A percentile compares a stretch with the other conserved stretches of the same genome.
Conservation (phyloP, 768 basidiomycete species). For the Cyclocybe aegerita region DNA sequence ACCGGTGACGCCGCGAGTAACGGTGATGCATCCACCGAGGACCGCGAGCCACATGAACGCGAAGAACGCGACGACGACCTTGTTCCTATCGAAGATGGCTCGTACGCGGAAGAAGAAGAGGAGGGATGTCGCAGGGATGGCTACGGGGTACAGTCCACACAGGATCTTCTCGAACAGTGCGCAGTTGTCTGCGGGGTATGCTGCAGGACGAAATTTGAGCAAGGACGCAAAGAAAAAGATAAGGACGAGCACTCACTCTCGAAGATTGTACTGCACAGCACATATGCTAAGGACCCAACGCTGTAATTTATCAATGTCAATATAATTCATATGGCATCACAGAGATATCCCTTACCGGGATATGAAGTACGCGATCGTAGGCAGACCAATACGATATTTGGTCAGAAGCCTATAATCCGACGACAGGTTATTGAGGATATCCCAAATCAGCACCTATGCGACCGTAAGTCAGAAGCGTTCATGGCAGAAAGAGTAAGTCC, state of each 20-base stretch:
- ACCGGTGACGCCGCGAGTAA: slow-evolving; percentile 16
- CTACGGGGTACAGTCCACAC: slow-evolving; percentile 15
- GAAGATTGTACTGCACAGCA: slow-evolving; percentile 12
- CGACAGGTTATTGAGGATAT: slow-evolving; percentile 22
- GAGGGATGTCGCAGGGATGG: slow-evolving; percentile 17
- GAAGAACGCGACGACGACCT: slow-evolving; percentile 19
- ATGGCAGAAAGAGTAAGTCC: neutral
- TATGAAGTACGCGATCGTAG: slow-evolving; percentile 23
- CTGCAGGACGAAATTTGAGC: neutral
- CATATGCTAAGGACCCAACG: slow-evolving; percentile 10
- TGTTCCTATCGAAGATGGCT: slow-evolving; percentile 19
- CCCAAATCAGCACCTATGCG: slow-evolving; percentile 25
- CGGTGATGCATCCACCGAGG: slow-evolving; percentile 20
- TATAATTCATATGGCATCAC: neutral
- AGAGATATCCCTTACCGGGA: slow-evolving; percentile 11
- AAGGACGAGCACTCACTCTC: slow-evolving; percentile 9
- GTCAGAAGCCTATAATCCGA: slow-evolving; percentile 21
- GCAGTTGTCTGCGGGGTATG: slow-evolving; percentile 13
- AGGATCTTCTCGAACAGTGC: slow-evolving; percentile 5
- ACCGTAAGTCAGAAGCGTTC: neutral
- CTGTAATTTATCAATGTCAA: neutral
- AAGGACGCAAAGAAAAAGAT: neutral
- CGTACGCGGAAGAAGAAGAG: slow-evolving; percentile 27
- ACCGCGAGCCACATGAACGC: slow-evolving; percentile 27
- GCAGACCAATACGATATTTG: slow-evolving; percentile 12